These are phyloP conservation scores for Yamadazyma membranifaciens DNA, from an alignment of 1,139 yeast species.

Conservation along the genomic window DNA sequence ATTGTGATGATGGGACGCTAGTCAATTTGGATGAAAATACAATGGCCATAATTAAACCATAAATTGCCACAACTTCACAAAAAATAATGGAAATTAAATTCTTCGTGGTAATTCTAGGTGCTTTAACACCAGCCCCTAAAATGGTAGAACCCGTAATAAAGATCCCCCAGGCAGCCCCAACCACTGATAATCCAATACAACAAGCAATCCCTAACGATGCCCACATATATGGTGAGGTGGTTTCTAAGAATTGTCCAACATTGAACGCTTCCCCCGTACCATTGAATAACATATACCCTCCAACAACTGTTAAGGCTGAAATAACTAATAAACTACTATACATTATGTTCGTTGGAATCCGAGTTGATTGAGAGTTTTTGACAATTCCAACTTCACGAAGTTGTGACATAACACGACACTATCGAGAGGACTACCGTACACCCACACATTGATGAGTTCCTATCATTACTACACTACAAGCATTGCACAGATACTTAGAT, in stretches of 20 bases:
- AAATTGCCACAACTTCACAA: slow-evolving; percentile 99
- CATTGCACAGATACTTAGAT: no score
- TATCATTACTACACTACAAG: no score
- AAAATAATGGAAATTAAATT: slow-evolving; percentile 94
- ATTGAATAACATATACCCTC: slow-evolving; percentile 77
- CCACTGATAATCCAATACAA: slow-evolving; percentile 92
- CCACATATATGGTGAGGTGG: slow-evolving; percentile 97
- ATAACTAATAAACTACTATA: slow-evolving; percentile 18
- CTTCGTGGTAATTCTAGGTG: slow-evolving; percentile 96
- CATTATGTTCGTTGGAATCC: slow-evolving; percentile 3
- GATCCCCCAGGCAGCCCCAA: slow-evolving; percentile 99
- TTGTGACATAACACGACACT: no score
- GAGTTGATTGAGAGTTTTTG: neutral
- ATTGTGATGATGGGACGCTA: slow-evolving; percentile 58
- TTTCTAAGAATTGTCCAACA: slow-evolving; percentile 80
- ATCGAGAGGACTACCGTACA: no score
- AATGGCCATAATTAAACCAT: slow-evolving; percentile 97
- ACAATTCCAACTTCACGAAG: no score
- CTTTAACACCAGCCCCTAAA: slow-evolving; percentile 96
- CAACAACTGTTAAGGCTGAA: slow-evolving; percentile 36
- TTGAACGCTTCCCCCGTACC: slow-evolving; percentile 91
- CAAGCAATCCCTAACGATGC: slow-evolving; percentile 88
- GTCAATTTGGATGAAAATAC: slow-evolving; percentile 90
- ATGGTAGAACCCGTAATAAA: slow-evolving; percentile 94
- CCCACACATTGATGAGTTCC: no score